Base-by-base conservation (phyloP, 148 eudicot species). In the Chenopodium album region DNA sequence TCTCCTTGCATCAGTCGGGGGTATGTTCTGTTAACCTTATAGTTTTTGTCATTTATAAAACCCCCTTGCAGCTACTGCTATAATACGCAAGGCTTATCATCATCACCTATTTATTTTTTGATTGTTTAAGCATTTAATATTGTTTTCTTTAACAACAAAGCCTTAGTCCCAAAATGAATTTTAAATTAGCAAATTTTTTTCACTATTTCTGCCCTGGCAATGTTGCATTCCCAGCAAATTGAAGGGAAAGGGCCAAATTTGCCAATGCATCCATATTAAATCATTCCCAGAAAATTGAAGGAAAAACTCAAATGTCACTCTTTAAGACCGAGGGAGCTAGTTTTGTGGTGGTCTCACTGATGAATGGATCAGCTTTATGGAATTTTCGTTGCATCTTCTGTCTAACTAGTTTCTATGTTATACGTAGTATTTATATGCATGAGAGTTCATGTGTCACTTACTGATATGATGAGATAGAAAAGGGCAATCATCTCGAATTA, bases 1-100 rank as follows among this genome's bases (percentile, higher is more conserved):
- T 91, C 78, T 89, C 99, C 63, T 78, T 89, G 46, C 95, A 96
- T 90, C 89, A 89, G 62, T 87, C 97, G 4, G 97, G 98, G 67
- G 98, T 95, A 94, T 60, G 92, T 81, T 81, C 82, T 71, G 16
- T 32, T 48, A 41, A 28, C 54, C 79, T 81, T 68, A 7, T 22
- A 12, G 65, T 31, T 63, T 37, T 76, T 71, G 17, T 41, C 50
- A 7, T 26, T 31, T 23, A 32, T 11, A 32, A 7, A 46, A 65
- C 3, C 48, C 3, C 48, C 17, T 56, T 73, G 69, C 70, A 41
- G 60, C 26, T 0, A 19, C 26, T 78, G 63, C 28, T n/a, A 46
- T 46, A 28, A 5, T 66, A 50, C 13, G 17, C 9, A 66, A 13
- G 63, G 63, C 80, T 67, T n/a, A 37, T 22, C 65, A 29, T 50